Percentiles rank a stretch among this genome's conserved stretches.
Evolutionary conservation across 2,329 filamentous ascomycete species (phyloP).

Genomic region (Aschersonia sp.): DNA sequence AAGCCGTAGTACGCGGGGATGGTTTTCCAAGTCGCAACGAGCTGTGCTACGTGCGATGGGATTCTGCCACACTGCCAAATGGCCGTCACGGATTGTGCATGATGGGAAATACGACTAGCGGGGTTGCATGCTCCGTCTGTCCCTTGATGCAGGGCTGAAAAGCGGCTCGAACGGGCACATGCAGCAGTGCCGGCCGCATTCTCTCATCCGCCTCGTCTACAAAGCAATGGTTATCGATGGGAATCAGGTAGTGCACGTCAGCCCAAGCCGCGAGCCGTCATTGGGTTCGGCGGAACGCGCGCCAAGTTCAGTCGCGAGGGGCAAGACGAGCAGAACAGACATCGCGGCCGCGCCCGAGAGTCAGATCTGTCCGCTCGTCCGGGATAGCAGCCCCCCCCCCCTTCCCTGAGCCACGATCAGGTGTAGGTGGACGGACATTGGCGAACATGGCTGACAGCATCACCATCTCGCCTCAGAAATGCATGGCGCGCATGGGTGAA

Average conservation of each 20-base stretch:
- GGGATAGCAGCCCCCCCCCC: not conserved
- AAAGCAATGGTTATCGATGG: not conserved
- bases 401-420: not conserved
- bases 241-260: not conserved
- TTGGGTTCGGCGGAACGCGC: too few species aligned
- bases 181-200: not conserved
- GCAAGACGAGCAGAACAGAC: not conserved
- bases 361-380: not conserved
- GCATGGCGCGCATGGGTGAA: not conserved
- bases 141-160: not conserved
- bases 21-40: too few species aligned
- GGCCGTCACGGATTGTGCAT: not conserved
- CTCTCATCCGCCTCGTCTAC: not conserved
- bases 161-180: not conserved
- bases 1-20: too few species aligned
- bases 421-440: not conserved
- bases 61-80: too few species aligned
- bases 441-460: not conserved
- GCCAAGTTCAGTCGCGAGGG: too few species aligned
- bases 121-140: not conserved
- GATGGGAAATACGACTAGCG: not conserved
- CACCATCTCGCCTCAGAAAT: too few species aligned
- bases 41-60: too few species aligned
- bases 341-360: not conserved
- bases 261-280: not conserved